Percentiles rank a stretch among this genome's conserved stretches.
These are phyloP conservation scores for Kodamaea fungicola DNA, from an alignment of 1,139 yeast genomes.

Conservation along the genomic window DNA sequence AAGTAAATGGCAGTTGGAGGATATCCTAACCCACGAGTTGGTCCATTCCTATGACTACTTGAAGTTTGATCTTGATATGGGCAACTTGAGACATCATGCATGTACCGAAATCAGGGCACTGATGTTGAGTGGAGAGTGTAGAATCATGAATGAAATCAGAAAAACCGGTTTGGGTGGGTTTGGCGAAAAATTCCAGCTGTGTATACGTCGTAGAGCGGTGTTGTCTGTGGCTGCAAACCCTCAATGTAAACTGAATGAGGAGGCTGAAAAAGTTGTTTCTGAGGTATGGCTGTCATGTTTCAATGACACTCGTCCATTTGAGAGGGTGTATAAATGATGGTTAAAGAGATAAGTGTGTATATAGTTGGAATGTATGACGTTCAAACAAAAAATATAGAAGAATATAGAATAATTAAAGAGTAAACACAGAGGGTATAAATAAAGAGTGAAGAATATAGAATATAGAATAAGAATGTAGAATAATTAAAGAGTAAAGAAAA, in stretches of 20 bases:
- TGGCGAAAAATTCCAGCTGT: conserved; percentile 82
- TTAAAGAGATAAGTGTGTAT: conserved; percentile 3
- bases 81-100: conserved; percentile 86
- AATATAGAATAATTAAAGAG: too few relatives aligned
- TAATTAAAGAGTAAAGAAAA: too few relatives aligned
- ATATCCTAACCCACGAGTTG: conserved; percentile 86
- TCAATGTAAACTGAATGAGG: conserved; percentile 62
- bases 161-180: conserved; percentile 60
- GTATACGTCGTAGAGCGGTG: conserved; percentile 85
- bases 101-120: conserved; percentile 96
- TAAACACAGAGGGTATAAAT: too few relatives aligned
- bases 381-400: too few relatives aligned
- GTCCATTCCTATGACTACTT: conserved; percentile 91
- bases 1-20: conserved; percentile 82
- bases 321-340: conserved; percentile 66
- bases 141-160: conserved; percentile 80
- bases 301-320: conserved; percentile 94
- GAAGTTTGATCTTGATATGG: conserved; percentile 82
- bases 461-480: too few relatives aligned
- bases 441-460: too few relatives aligned
- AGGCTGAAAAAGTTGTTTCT: conserved; percentile 77
- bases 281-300: conserved; percentile 93
- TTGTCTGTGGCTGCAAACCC: conserved; percentile 87
- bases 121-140: conserved; percentile 90
- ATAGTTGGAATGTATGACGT: neutral